Base-by-base conservation (phyloP, 1,139 yeast species). In the Pichia cactophila region DNA sequence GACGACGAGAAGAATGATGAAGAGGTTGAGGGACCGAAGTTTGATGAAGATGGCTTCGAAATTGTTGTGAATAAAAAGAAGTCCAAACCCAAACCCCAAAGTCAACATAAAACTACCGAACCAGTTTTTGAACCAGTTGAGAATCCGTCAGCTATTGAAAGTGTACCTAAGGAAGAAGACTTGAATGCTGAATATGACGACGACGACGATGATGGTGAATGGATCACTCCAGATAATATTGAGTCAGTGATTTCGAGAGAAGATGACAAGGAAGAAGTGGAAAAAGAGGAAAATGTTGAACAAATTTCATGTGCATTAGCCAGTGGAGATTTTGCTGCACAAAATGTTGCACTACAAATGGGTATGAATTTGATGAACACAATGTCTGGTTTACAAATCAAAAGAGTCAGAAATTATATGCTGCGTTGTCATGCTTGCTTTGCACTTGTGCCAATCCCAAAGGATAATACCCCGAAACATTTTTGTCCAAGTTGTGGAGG, bases 401-500 rank as follows among this genome's bases (percentile, higher is more conserved):
- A 80, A 58, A 79, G 87, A 64, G 86, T 92, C 45, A 79, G 95
- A 66, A 88, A 85, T 67, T 89, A 87, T 66, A 90, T 90, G 97
- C 77, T 87, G 62, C 77, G 99, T 67, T 92, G 99, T 66, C 97
- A 92, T 66, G 99, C 97, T 0, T 92, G 99, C 69, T 94, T 92
- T 78, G 73, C 79, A 54, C 72, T 89, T 62, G 72, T 84, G 10
- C 92, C 94, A 9, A 73, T 86, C 50, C 88, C 94, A 42, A 84
- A 82, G 60, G 77, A 76, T 56, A 94, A 94, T 4, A 73, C 72
- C 46, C 83, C 90, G 45, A 80, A 80, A 61, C 96, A 89, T 67
- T 92, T 92, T 70, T 92, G 99, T 67, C 87, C 96, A n/a, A 77
- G 82, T 50, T 95, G 99, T 74, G 98, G 98, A 44, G 95, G 96